Base-by-base conservation (phyloP, 2,329 filamentous ascomycete species). In the Lizonia empirigonia region DNA sequence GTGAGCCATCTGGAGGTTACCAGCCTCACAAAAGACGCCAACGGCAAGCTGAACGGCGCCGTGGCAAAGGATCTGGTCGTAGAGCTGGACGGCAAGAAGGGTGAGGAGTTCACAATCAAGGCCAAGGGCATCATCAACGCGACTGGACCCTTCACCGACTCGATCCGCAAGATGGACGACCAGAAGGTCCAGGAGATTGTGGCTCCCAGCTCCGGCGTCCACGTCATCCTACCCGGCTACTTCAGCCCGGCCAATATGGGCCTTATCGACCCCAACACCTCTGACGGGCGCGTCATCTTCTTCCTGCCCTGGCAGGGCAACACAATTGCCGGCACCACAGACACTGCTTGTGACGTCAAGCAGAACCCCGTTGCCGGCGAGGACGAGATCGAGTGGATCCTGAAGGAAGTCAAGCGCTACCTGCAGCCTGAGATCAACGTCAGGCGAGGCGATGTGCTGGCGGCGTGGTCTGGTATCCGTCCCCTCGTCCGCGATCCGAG, bases 231-330 rank as follows among this genome's bases (percentile, higher is more conserved):
- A 2, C 91, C 91, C 18, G 90, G 90, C 38, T 95, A 94, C 77
- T 94, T 88, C 78, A 89, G 87, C 64, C 90, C 90, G 34, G 82
- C 86, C 16, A 87, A 91, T 68, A 94, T 95, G 90, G 91, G 91
- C 55, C 80, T 95, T 32, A 89, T 95, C 63, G 91, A 96, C 65
- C 90, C 91, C 5, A 85, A 85, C 32, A 94, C 91, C 2, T 95
- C 90, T 1, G 91, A 95, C 68, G 91, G 91, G 16, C 85, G 91
- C 70, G 91, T 95, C 40, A 93, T 95, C 68, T 95, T 95, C 83
- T 95, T 96, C 81, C 80, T 95, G 32, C 91, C 91, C 18, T 95
- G 91, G 91, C 90, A 95, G 76, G 90, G 90, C 39, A 94, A 94
- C 76, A 95, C 90, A 12, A 94, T 95, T 67, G 91, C 90, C 36